Conservation (phyloP, 441 rosid genomes). For the Arabidopsis hybrid region DNA sequence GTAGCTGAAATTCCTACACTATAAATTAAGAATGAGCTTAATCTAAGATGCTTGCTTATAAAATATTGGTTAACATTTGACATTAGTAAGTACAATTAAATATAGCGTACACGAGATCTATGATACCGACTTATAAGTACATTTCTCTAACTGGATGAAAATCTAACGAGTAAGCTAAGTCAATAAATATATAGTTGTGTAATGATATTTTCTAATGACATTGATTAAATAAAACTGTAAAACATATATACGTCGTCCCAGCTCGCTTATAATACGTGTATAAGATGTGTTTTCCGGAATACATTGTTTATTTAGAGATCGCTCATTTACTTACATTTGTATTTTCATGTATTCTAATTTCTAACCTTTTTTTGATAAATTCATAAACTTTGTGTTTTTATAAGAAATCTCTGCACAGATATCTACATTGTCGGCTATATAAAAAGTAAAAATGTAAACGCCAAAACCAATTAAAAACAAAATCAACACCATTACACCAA, state of each 20-base stretch:
- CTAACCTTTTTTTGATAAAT: neutral
- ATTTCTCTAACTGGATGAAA: slow-evolving; percentile 5
- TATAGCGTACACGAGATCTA: slow-evolving; percentile 6
- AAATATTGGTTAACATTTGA: neutral
- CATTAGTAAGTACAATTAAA: neutral
- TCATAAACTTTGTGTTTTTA: neutral
- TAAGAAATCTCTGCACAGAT: neutral
- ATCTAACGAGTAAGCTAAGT: neutral
- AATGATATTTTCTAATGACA: slow-evolving; percentile 6
- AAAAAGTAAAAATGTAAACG: neutral
- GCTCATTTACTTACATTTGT: neutral
- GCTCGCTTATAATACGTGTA: slow-evolving; percentile 2
- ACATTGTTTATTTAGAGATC: slow-evolving; percentile 5
- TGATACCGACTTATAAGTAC: slow-evolving; percentile 1
- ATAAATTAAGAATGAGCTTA: neutral
- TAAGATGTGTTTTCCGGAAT: neutral
- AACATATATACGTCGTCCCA: neutral
- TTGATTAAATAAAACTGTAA: neutral
- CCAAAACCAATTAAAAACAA: neutral
- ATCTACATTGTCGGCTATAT: neutral
- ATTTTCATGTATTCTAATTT: neutral
- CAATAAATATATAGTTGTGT: neutral
- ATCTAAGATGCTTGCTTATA: neutral
- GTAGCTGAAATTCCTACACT: neutral
- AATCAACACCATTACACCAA: neutral